Evolutionary conservation across 164 flowering plant species (phyloP), one percentile per base, ranked within the genome.

Genomic region (Piper betle): DNA sequence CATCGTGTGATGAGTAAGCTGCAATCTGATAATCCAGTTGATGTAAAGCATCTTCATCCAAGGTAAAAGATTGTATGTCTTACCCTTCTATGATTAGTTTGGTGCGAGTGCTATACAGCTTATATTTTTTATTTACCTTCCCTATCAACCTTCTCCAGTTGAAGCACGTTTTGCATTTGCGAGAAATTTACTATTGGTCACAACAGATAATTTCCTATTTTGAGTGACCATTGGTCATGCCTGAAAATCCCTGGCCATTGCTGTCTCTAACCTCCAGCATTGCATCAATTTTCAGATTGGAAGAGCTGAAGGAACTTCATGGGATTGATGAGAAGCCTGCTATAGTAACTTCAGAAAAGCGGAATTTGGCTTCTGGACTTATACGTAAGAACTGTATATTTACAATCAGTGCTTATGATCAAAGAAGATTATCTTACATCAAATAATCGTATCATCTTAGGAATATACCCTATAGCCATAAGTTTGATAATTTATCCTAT

Each of bases 361-460:
- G 88, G 62, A 94, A 86, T 75, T 80, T 88, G 95, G 72, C 88
- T 37, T 79, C 93, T 7, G 95, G 97, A 66, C 87, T 94, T 48
- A 53, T 94, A 42, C 78, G 99, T 93, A 85, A 62, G 83, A n/a
- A 48, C 7, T 17, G 25, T 25, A 25, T 25, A 25, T 25, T 25
- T 25, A 50, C 38, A 6, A 53, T 39, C 18, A 25, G 6, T 58
- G 11, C 12, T 43, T 61, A 33, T 18, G n/a, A 25, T 25, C 33
- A 2, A 25, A 25, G 33, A 25, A 25, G 33, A 25, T 2, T 25
- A 25, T 25, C 33, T 25, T 25, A 25, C 33, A 25, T 25, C 33
- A 25, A 25, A 25, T 25, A 25, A 25, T 25, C 33, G 1, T 25
- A 0, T 25, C 33, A 25, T 25, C 33, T 25, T 25, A 25, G 33